These are phyloP conservation scores for Fusarium ramigenum DNA, from an alignment of 2,329 filamentous ascomycete genomes.

Conservation along the genomic window DNA sequence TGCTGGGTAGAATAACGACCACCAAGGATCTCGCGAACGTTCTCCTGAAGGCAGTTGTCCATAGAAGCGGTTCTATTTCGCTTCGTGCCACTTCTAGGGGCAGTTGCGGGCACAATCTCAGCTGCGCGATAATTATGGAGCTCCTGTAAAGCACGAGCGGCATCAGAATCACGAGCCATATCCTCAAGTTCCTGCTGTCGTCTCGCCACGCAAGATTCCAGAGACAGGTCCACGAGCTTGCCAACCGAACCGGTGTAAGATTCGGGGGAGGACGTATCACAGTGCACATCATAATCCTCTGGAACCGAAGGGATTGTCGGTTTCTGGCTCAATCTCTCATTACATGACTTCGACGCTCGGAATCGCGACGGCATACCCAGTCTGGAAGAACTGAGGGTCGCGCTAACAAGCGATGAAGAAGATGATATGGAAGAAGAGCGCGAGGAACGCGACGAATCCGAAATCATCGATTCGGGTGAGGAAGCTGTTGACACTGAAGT, in stretches of 20 bases:
- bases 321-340: conserved; percentile 64
- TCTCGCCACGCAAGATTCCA: conserved; percentile 58
- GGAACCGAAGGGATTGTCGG: conserved; percentile 65
- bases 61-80: conserved; percentile 67
- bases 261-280: conserved; percentile 65
- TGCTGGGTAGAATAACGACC: conserved; percentile 45
- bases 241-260: conserved; percentile 63
- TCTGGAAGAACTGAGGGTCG: conserved; percentile 62
- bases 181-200: conserved; percentile 59
- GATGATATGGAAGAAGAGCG: conserved; percentile 73
- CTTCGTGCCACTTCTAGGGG: conserved; percentile 58
- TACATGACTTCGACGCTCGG: conserved; percentile 66
- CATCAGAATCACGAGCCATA: conserved; percentile 57
- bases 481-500: conserved; percentile 70
- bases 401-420: conserved; percentile 67
- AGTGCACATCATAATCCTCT: conserved; percentile 63
- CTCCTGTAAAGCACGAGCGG: conserved; percentile 67
- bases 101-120: conserved; percentile 49
- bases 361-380: conserved; percentile 70
- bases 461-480: conserved; percentile 74
- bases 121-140: conserved; percentile 63
- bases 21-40: conserved; percentile 70
- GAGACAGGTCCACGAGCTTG: conserved; percentile 60
- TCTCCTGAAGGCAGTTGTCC: conserved; percentile 71
- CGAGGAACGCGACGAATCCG: conserved; percentile 68